phyloP scores from a whole-genome alignment of 257 asterid species.

The Marsdenia floribunda region DNA sequence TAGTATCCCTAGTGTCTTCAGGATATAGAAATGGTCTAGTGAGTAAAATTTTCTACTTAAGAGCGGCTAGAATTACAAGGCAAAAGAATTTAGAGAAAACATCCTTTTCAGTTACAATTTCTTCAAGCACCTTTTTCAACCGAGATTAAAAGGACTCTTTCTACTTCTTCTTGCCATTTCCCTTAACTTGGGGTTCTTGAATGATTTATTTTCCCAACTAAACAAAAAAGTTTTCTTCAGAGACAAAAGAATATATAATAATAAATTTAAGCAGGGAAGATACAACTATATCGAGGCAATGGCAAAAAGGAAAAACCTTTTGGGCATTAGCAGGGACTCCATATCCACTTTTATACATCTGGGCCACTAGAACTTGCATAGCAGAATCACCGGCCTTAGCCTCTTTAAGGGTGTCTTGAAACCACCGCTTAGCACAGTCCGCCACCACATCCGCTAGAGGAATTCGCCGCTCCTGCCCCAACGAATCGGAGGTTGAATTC shows the following conservation, averaged over 20 bases:
- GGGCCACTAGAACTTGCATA: slow-evolving; percentile 97
- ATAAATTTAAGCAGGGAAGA: background rate
- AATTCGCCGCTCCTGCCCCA: slow-evolving; percentile 39
- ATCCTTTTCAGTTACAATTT: background rate
- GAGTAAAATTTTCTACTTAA: background rate
- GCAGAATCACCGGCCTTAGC: slow-evolving; percentile 74
- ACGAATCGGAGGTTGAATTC: slow-evolving; percentile 20
- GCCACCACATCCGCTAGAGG: slow-evolving; percentile 85
- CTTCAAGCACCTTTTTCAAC: background rate
- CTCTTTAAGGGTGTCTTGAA: slow-evolving; percentile 82
- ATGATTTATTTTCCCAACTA: background rate
- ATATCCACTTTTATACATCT: slow-evolving; percentile 92
- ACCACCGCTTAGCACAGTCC: slow-evolving; percentile 87
- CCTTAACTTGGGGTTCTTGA: background rate
- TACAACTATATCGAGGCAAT: background rate
- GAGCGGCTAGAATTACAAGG: background rate
- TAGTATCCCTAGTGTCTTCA: background rate
- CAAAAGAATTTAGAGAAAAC: background rate
- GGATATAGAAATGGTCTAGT: background rate
- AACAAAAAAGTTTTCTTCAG: background rate
- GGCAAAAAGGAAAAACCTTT: slow-evolving; percentile 38
- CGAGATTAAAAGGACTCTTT: background rate
- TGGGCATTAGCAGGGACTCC: slow-evolving; percentile 64
- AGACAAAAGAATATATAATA: background rate
- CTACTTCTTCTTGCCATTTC: too few relatives aligned